phyloP scores from a whole-genome alignment of 495 filamentous ascomycete species.

The Margaritispora aquatica region DNA sequence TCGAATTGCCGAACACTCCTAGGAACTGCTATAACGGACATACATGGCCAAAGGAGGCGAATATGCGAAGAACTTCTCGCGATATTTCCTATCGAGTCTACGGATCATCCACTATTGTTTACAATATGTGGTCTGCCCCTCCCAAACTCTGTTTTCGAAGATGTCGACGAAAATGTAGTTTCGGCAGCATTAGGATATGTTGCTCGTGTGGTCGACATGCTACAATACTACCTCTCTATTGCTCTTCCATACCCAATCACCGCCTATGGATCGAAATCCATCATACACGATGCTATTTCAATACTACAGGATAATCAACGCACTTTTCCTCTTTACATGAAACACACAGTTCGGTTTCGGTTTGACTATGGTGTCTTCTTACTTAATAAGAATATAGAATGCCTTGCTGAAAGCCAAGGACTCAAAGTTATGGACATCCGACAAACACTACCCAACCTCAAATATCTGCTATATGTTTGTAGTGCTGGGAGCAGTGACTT shows the following conservation, averaged over 20 bases:
- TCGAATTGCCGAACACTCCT: constrained; percentile 45
- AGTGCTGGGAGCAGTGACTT: constrained; percentile 72
- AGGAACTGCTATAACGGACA: constrained; percentile 49
- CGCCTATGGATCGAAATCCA: constrained; percentile 63
- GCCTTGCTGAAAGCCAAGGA: constrained; percentile 67
- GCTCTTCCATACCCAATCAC: constrained; percentile 76
- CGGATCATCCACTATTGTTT: constrained; percentile 58
- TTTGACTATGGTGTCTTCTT: constrained; percentile 96
- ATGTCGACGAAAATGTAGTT: constrained; percentile 54
- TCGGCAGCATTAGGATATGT: constrained; percentile 81
- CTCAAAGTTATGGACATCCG: constrained; percentile 78
- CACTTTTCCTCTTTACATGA: constrained; percentile 74
- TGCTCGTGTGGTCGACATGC: constrained; percentile 64
- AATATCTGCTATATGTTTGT: constrained; percentile 84
- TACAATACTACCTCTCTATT: constrained; percentile 77
- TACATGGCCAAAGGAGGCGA: constrained; percentile 74
- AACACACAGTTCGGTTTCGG: constrained; percentile 69
- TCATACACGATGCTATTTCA: constrained; percentile 75
- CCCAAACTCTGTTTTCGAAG: constrained; percentile 69
- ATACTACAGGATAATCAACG: constrained; percentile 54
- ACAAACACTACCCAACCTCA: constrained; percentile 86
- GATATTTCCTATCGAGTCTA: constrained; percentile 76
- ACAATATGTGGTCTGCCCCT: constrained; percentile 68
- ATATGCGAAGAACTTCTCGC: constrained; percentile 74
- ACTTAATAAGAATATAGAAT: constrained; percentile 89